A percentile compares a stretch with the other conserved stretches of the same genome.
Conservation (phyloP, 2,329 filamentous ascomycete genomes). For the Alternaria angustiovoidea region DNA sequence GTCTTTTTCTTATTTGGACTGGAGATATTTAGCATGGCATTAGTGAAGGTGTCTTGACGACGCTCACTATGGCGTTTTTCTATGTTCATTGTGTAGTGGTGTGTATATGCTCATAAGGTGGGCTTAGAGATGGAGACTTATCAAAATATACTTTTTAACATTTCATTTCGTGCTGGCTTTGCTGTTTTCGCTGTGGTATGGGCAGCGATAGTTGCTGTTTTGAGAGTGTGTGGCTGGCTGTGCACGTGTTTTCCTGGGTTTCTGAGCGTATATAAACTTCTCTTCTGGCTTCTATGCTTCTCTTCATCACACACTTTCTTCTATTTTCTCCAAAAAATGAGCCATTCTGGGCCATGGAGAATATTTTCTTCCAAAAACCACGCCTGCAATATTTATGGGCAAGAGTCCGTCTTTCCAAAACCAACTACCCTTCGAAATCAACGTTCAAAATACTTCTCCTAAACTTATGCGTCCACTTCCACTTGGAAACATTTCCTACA, state of each 20-base stretch:
- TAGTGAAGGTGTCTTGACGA: not conserved
- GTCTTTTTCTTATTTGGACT: not conserved
- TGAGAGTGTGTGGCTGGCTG: not conserved
- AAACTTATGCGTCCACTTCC: not conserved
- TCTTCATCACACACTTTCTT: not conserved
- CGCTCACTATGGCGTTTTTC: slow-evolving; percentile 1
- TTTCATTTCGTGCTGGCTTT: not conserved
- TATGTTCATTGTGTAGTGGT: not conserved
- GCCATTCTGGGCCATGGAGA: no score
- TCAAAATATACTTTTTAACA: not conserved
- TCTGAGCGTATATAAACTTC: not conserved
- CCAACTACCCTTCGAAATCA: not conserved
- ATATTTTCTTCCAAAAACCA: no score
- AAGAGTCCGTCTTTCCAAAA: not conserved
- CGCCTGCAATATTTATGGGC: not conserved
- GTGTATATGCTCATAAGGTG: not conserved
- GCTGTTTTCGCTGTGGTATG: not conserved
- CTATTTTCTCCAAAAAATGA: not conserved
- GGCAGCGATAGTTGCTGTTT: not conserved
- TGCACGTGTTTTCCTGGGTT: not conserved
- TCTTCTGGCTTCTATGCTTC: not conserved
- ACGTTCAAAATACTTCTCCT: not conserved
- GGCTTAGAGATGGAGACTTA: not conserved
- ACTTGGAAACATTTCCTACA: not conserved
- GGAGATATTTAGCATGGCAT: not conserved